Evolutionary conservation across 495 filamentous ascomycete genomes (phyloP), one percentile per base, ranked within the genome.

Genomic region (Aspergillus indologenus): DNA sequence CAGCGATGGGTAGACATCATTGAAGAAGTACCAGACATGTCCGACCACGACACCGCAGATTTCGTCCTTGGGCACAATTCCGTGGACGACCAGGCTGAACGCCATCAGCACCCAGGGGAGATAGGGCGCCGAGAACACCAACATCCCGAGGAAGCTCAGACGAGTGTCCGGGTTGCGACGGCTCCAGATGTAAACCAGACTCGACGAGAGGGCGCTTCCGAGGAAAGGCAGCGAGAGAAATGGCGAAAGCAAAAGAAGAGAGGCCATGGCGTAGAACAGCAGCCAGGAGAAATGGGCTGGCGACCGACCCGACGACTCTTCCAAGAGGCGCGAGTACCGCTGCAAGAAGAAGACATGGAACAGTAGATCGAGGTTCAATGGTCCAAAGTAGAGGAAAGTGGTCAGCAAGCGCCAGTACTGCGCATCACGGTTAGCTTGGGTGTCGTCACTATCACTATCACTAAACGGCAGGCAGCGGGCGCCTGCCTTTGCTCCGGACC

Each of bases 291-390:
- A 98, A 65, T 95, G 87, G 2, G 95, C 94, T 1, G 92, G 86
- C 9, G 90, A 95, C 44, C 87, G 84, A 29, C 92, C 91, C 45
- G 91, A 91, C 0, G 90, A 91, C 74, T 97, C 94, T 74, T 98
- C 94, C 42, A 98, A 86, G 26, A 97, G 87, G 43, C 95, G 90
- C 12, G 92, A 91, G 76, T 98, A 98, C 23, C 94, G 91, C 67
- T 96, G 91, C 46, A 98, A 85, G 80, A 98, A 98, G 82, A 97
- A 98, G 74, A 98, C 89, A 69, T 98, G 95, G 83, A 97, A 98
- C 66, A 98, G 83, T 22, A 98, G 86, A 73, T 98, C 94, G 64
- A 98, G 86, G 45, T 87, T 91, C 53, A 98, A 83, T 12, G 92
- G 91, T 20, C 95, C 95, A 71, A 98, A 97, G 77, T 98, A 98